phyloP scores from a whole-genome alignment of 2,329 filamentous ascomycete species.

The Talaromyces sp. region DNA sequence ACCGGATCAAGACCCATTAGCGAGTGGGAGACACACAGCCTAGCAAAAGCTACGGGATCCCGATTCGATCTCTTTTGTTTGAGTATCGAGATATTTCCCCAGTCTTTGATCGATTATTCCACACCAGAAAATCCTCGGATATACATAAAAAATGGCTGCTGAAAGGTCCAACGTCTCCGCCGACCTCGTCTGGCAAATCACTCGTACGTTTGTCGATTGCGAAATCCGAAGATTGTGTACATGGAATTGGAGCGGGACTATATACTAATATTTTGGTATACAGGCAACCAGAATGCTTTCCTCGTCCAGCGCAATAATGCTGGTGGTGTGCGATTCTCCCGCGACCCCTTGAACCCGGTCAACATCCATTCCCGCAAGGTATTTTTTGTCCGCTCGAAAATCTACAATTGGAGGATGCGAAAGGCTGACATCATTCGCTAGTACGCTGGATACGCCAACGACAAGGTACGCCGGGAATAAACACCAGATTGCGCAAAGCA shows the following conservation, averaged over 20 bases:
- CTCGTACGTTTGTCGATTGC: constrained; percentile 66
- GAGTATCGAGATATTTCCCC: constrained; percentile 7
- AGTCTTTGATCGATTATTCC: constrained; percentile 8
- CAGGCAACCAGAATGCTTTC: constrained; percentile 85
- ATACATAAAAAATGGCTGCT: constrained; percentile 40
- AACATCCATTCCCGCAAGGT: constrained; percentile 94
- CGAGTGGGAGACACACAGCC: constrained; percentile 19
- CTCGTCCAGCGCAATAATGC: constrained; percentile 82
- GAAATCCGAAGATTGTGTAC: not conserved
- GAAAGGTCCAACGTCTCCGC: constrained; percentile 73
- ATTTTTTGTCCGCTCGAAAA: constrained; percentile 10
- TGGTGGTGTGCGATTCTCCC: constrained; percentile 86
- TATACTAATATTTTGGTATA: constrained; percentile 23
- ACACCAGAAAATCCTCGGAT: not conserved
- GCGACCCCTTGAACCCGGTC: constrained; percentile 87
- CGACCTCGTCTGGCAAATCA: constrained; percentile 92
- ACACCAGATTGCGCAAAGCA: not conserved
- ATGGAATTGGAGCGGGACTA: not conserved
- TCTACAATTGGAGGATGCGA: constrained; percentile 14
- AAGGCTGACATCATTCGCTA: constrained; percentile 42
- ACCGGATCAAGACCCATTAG: constrained; percentile 19
- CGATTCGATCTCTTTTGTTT: constrained; percentile 8
- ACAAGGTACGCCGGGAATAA: constrained; percentile 64
- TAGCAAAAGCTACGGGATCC: constrained; percentile 2
- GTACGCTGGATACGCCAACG: constrained; percentile 91